These are phyloP conservation scores for Botrytis fabae DNA, from an alignment of 2,329 filamentous ascomycete species.

Conservation along the genomic window DNA sequence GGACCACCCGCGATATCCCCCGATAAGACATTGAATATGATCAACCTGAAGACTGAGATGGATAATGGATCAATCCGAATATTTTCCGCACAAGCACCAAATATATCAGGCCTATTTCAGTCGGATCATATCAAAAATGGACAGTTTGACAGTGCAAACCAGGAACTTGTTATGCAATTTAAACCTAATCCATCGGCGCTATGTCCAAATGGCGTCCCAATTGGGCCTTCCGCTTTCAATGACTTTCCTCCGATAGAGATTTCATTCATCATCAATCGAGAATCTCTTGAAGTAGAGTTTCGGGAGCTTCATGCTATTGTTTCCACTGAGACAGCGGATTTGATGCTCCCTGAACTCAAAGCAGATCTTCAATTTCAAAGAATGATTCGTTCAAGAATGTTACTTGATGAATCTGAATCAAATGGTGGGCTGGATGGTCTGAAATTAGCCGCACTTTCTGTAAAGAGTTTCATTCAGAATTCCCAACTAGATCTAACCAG, in stretches of 20 bases:
- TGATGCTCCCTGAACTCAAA: conserved; percentile 39
- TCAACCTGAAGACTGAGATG: conserved; percentile 1
- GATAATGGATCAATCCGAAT: not conserved
- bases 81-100: conserved; percentile 35
- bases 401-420: not conserved
- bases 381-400: conserved; percentile 30
- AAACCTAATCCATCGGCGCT: conserved; percentile 37
- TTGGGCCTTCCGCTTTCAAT: conserved; percentile 31
- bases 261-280: conserved; percentile 29
- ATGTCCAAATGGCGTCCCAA: conserved; percentile 10
- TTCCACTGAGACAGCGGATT: conserved; percentile 31
- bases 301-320: conserved; percentile 33
- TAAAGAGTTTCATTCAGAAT: conserved; percentile 30
- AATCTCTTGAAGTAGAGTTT: conserved; percentile 26
- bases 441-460: conserved; percentile 20
- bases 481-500: conserved; percentile 30
- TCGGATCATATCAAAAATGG: not conserved
- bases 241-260: conserved; percentile 40
- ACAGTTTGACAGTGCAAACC: not conserved
- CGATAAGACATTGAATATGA: conserved; percentile 2
- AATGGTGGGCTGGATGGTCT: not conserved
- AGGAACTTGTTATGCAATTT: conserved; percentile 34
- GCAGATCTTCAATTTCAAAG: conserved; percentile 40
- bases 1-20: not conserved
- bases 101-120: conserved; percentile 30